A percentile compares a stretch with the other conserved stretches of the same genome.
phyloP scores from a whole-genome alignment of 2,329 filamentous ascomycete species.

The Alternaria triticimaculans region DNA sequence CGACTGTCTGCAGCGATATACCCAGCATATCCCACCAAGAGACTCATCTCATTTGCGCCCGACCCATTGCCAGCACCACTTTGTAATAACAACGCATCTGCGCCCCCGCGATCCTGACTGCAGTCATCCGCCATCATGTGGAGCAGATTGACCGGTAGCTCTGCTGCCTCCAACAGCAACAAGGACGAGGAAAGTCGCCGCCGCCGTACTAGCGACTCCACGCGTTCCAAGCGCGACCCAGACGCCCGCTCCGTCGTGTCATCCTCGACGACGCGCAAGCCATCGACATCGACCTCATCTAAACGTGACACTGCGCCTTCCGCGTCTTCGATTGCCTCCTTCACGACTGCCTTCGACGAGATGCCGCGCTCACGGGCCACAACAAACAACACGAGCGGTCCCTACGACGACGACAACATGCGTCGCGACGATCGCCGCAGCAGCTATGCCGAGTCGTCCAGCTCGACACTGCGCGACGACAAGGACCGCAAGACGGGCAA shows the following conservation, averaged over 20 bases:
- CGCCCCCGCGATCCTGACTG: conserved; percentile 10
- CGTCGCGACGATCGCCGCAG: conserved; percentile 38
- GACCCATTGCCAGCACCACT: conserved; percentile 18
- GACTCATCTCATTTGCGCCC: conserved; percentile 27
- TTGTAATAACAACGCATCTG: conserved; percentile 24
- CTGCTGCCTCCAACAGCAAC: conserved; percentile 29
- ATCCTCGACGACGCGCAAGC: conserved; percentile 42
- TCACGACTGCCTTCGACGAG: conserved; percentile 49
- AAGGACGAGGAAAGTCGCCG: conserved; percentile 39
- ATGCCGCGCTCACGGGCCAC: conserved; percentile 28
- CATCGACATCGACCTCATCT: conserved; percentile 26
- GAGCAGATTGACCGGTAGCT: conserved; percentile 46
- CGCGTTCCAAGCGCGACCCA: conserved; percentile 43
- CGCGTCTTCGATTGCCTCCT: conserved; percentile 48
- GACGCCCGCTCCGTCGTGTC: conserved; percentile 46
- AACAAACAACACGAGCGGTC: conserved; percentile 31
- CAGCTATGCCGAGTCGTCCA: conserved; percentile 40
- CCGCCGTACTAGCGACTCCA: conserved; percentile 30
- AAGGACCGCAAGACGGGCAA: conserved; percentile 37
- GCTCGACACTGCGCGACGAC: conserved; percentile 37
- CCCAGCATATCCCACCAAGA: conserved; percentile 26
- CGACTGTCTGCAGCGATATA: conserved; percentile 32
- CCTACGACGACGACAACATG: conserved; percentile 40
- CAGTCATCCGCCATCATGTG: conserved; percentile 42
- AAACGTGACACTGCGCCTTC: conserved; percentile 39